Base-by-base conservation (phyloP, 352 stramenopile genomes). In the Phytophthora sp. region DNA sequence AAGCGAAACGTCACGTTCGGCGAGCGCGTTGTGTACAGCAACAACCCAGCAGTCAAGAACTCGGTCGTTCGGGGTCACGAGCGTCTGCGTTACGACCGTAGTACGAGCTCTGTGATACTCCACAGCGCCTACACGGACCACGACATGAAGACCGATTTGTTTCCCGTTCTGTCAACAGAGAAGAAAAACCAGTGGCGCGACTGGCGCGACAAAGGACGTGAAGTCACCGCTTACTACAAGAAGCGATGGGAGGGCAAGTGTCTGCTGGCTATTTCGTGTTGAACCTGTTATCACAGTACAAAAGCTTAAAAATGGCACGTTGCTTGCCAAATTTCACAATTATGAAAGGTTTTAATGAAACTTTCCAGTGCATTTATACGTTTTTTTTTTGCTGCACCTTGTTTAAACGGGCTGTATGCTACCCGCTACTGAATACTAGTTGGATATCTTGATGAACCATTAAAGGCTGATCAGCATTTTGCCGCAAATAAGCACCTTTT, bases 211-310 rank as follows among this genome's bases (percentile, higher is more conserved):
- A 67, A 50, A 5, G 76, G 80, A 3, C 66, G 77, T 5, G 63
- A 57, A 1, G 36, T 87, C 21, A 87, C 82, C 30, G 21, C 64
- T 50, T 87, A 89, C 64, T 89, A 86, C 55, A 84, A 74, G 44
- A 60, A 70, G n/a, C 76, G 76, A 11, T 84, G 74, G 74, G 66
- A 84, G 8, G 44, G 61, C 1, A 81, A 77, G 36, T 84, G 76
- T 16, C 53, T 81, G 33, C 47, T 75, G 7, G 46, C 55, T 38
- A n/a, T n/a, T n/a, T n/a, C n/a, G n/a, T n/a, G n/a, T n/a, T n/a
- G n/a, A n/a, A n/a, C n/a, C n/a, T n/a, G n/a, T n/a, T n/a, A n/a
- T n/a, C n/a, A n/a, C n/a, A n/a, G n/a, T n/a, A n/a, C n/a, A n/a
- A n/a, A n/a, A n/a, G n/a, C n/a, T n/a, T n/a, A n/a, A n/a, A n/a